Conservation (phyloP, 2,329 filamentous ascomycete species). For the Aspergillus tubingensis region DNA sequence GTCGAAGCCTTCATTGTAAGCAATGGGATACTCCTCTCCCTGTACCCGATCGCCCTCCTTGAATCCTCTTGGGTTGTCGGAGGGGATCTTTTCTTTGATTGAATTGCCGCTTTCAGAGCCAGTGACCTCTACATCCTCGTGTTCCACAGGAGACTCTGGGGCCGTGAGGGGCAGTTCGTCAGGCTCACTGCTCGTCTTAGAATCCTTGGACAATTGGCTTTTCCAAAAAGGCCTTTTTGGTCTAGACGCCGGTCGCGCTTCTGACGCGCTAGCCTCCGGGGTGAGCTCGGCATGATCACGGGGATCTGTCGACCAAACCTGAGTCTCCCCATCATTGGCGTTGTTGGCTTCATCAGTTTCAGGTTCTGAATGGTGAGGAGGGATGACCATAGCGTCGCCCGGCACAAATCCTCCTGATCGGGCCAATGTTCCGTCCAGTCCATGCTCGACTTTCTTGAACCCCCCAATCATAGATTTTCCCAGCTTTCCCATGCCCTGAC, state of each 20-base stretch:
- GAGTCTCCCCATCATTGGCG: neutral
- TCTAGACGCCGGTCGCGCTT: constrained; percentile 6
- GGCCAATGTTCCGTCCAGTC: constrained; percentile 37
- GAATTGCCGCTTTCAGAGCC: constrained; percentile 9
- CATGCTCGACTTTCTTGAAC: constrained; percentile 43
- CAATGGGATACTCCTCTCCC: constrained; percentile 58
- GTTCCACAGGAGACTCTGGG: constrained; percentile 29
- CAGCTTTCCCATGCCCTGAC: constrained; percentile 50
- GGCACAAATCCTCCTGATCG: constrained; percentile 37
- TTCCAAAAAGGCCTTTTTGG: constrained; percentile 38
- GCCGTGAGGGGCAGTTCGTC: constrained; percentile 43
- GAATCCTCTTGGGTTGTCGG: constrained; percentile 10
- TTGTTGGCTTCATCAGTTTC: neutral
- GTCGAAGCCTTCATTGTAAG: constrained; percentile 63
- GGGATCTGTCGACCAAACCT: neutral
- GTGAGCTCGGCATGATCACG: neutral
- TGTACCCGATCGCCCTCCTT: constrained; percentile 30
- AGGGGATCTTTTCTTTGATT: constrained; percentile 10
- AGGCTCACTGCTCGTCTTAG: constrained; percentile 27
- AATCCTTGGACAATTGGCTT: constrained; percentile 33
- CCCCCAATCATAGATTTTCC: constrained; percentile 49
- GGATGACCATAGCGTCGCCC: constrained; percentile 11
- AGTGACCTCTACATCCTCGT: neutral
- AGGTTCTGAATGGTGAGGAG: constrained; percentile 9
- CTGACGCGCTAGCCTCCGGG: neutral